Evolutionary conservation across 1,284 basidiomycete genomes (phyloP), one percentile per base, ranked within the genome.

Genomic region (Apiotrichum sp.): DNA sequence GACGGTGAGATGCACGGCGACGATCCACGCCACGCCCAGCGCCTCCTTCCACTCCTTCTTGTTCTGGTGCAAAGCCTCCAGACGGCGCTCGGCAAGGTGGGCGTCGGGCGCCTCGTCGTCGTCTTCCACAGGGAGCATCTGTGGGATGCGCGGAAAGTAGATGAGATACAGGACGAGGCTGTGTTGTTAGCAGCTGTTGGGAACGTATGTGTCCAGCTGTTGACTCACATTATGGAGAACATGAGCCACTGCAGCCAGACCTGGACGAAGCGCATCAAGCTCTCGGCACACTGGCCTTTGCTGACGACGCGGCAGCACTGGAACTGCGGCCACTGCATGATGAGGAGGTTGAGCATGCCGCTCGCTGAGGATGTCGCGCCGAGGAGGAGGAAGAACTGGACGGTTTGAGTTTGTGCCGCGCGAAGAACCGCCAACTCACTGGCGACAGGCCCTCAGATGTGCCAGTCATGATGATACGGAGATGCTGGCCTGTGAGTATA

Each of bases 381-480:
- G 0, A 98, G 82, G 2, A 98, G 80, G n/a, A 98, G 78, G 72
- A 90, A 98, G 85, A 89, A 89, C 52, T 76, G 55, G 10, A 22
- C 22, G 22, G 22, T 22, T 22, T 22, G 22, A 22, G 22, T 22
- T 22, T 22, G 22, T n/a, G n/a, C n/a, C n/a, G n/a, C n/a, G n/a
- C n/a, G n/a, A n/a, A n/a, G n/a, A n/a, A n/a, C n/a, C n/a, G n/a
- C n/a, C n/a, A 35, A 42, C 70, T 57, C 47, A 73, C 71, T 5
- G 92, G 90, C 58, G 88, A 92, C 61, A 96, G 84, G 0, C 93
- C 93, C 64, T 93, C 85, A 0, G 89, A 93, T 0, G 90, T 87
- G 42, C 83, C 81, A 45, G 85, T 81, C 52, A 77, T 75, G 66
- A 74, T 65, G 36, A 73, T 73, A 3, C 68, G 63, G 32, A 69